phyloP scores from a whole-genome alignment of 2,329 filamentous ascomycete genomes.

The Talaromyces verruculosus region DNA sequence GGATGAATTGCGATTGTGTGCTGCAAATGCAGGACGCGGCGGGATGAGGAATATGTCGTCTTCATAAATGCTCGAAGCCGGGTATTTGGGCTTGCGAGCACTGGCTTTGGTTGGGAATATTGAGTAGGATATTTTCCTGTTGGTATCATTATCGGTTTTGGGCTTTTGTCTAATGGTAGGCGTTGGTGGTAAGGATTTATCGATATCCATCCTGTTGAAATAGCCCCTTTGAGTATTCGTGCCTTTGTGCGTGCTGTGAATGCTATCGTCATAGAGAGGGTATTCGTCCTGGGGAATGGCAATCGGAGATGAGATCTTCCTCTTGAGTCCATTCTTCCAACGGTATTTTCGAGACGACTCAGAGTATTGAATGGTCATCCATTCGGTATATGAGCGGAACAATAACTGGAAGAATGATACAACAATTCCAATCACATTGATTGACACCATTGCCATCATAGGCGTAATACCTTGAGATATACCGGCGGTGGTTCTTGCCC shows the following conservation, averaged over 20 bases:
- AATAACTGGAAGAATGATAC: slow-evolving; percentile 28
- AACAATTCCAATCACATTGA: slow-evolving; percentile 29
- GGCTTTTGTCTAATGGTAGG: slow-evolving; percentile 12
- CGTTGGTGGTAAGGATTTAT: slow-evolving; percentile 22
- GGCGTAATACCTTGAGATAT: slow-evolving; percentile 16
- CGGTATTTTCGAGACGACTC: not conserved
- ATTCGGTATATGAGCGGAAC: slow-evolving; percentile 23
- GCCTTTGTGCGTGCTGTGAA: not conserved
- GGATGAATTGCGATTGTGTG: slow-evolving; percentile 27
- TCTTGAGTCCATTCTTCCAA: slow-evolving; percentile 4
- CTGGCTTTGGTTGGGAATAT: slow-evolving; percentile 25
- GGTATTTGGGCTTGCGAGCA: slow-evolving; percentile 17
- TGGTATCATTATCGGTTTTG: not conserved
- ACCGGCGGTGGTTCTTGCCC: slow-evolving; percentile 18
- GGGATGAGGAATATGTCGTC: slow-evolving; percentile 23
- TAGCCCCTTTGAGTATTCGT: not conserved
- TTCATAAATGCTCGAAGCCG: slow-evolving; percentile 22
- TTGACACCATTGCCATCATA: slow-evolving; percentile 27
- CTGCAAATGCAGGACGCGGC: slow-evolving; percentile 24
- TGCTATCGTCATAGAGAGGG: not conserved
- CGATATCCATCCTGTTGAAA: slow-evolving; percentile 11
- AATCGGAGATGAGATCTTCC: slow-evolving; percentile 13
- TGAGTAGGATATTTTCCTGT: slow-evolving; percentile 25
- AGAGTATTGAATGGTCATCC: slow-evolving; percentile 8
- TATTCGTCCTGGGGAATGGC: slow-evolving; percentile 4